Evolutionary conservation across 495 filamentous ascomycete species (phyloP).

Genomic region (Hyaloscypha variabilis): DNA sequence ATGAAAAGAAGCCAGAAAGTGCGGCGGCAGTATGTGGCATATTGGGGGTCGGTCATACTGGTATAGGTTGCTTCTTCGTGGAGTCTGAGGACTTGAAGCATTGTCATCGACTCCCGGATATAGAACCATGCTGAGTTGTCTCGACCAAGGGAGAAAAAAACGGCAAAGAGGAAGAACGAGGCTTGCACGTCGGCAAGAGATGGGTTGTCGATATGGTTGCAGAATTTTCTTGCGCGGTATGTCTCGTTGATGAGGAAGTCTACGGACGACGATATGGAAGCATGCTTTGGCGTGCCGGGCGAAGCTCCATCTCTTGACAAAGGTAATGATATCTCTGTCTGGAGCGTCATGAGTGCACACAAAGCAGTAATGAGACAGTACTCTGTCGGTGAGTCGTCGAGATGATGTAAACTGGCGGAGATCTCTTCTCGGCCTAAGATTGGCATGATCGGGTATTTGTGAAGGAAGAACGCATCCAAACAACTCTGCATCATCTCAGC

Average conservation of each 20-base stretch:
- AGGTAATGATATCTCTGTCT: conserved; percentile 16
- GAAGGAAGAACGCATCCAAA: conserved; percentile 25
- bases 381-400: conserved; percentile 11
- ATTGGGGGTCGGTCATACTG: conserved; percentile 1
- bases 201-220: conserved; percentile 6
- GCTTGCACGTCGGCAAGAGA: conserved; percentile 22
- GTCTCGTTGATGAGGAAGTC: conserved; percentile 14
- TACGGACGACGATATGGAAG: conserved; percentile 1
- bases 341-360: conserved; percentile 17
- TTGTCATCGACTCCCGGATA: conserved; percentile 24
- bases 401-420: neutral
- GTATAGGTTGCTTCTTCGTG: conserved; percentile 20
- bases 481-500: conserved; percentile 14
- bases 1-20: conserved; percentile 28
- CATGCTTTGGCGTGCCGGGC: neutral
- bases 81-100: conserved; percentile 19
- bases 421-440: conserved; percentile 13
- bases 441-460: conserved; percentile 28
- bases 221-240: conserved; percentile 1
- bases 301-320: neutral
- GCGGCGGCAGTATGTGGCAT: conserved; percentile 13
- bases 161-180: conserved; percentile 38
- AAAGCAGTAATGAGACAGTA: conserved; percentile 21
- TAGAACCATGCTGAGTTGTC: conserved; percentile 24
- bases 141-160: conserved; percentile 10